Evolutionary conservation across 352 stramenopile genomes (phyloP).

Genomic region (Globisporangium yorkense): DNA sequence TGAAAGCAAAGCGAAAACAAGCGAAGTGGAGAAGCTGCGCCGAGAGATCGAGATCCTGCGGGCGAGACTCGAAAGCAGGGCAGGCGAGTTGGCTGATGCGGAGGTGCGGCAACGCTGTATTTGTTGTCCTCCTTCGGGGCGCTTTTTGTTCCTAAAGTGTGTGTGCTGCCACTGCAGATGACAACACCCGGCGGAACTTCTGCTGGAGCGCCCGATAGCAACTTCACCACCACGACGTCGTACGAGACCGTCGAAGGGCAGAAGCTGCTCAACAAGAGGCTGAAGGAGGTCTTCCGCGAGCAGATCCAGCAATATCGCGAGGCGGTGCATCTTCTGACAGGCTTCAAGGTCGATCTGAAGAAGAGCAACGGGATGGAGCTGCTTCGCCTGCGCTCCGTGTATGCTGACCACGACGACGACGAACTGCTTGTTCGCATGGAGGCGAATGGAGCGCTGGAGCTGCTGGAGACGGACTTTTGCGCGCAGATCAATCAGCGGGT

Average conservation of each 20-base stretch:
- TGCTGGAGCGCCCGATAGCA: constrained; percentile 15
- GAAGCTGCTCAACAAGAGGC: constrained; percentile 79
- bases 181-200: not conserved
- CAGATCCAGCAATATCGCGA: constrained; percentile 88
- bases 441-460: constrained; percentile 56
- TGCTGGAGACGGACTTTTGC: constrained; percentile 82
- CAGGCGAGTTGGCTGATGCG: constrained; percentile 20
- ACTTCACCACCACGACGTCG: constrained; percentile 71
- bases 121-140: not conserved
- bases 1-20: constrained; percentile 28
- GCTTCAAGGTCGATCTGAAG: constrained; percentile 85
- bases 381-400: constrained; percentile 73
- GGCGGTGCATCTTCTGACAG: constrained; percentile 84
- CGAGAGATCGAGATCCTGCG: constrained; percentile 52
- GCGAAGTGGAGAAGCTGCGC: constrained; percentile 35
- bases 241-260: constrained; percentile 84
- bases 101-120: constrained; percentile 17
- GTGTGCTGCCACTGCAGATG: constrained; percentile 3
- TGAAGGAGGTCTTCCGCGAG: constrained; percentile 87
- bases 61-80: constrained; percentile 27
- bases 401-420: constrained; percentile 80
- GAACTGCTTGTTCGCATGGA: constrained; percentile 85
- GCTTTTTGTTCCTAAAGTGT: not conserved
- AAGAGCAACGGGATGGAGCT: constrained; percentile 76
- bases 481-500: constrained; percentile 55